Conservation (phyloP, 352 stramenopile species). For the Lagenidium giganteum region DNA sequence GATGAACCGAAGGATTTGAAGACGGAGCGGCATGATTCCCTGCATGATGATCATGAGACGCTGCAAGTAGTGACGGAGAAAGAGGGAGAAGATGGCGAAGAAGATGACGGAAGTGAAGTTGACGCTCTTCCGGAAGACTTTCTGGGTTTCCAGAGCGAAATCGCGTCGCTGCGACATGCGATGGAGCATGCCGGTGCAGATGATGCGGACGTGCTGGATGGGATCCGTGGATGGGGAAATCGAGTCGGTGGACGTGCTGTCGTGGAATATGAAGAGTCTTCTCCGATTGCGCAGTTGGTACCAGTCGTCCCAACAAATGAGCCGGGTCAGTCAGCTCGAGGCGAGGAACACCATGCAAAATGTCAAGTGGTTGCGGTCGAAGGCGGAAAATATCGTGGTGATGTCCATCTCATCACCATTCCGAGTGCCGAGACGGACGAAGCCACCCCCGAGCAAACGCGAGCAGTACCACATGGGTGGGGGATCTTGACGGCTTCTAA, state of each 20-base stretch:
- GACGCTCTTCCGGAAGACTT: slow-evolving; percentile 6
- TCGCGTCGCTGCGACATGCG: slow-evolving; percentile 5
- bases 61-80: background rate
- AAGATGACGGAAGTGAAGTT: background rate
- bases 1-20: no score
- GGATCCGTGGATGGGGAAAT: slow-evolving; percentile 13
- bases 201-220: slow-evolving; percentile 1
- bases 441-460: background rate
- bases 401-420: slow-evolving; percentile 6
- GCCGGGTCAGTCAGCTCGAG: background rate
- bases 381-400: slow-evolving; percentile 14
- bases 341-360: background rate
- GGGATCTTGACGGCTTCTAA: slow-evolving; percentile 29
- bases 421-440: background rate
- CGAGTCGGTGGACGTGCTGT: background rate
- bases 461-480: slow-evolving; percentile 26
- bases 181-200: background rate
- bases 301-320: slow-evolving; percentile 1
- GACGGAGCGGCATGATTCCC: no score
- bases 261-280: no score
- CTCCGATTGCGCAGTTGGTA: background rate
- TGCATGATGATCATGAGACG: no score
- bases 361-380: slow-evolving; percentile 12
- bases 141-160: no score
- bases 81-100: background rate